Base-by-base conservation (phyloP, 805 yeast genomes). In the Saccharomyces eubayanus region DNA sequence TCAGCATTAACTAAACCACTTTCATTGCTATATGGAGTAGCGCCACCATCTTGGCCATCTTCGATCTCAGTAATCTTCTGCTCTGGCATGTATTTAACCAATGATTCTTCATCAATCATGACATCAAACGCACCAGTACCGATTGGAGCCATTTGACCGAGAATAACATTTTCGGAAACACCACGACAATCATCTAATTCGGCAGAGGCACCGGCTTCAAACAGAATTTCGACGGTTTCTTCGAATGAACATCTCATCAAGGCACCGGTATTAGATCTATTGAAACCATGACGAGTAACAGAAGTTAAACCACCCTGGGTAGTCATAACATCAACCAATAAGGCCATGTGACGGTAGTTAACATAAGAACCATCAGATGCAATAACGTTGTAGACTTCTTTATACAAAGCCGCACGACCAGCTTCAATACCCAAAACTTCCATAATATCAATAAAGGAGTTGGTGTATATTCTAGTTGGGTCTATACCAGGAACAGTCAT, bases 281-380 rank as follows among this genome's bases (percentile, higher is more conserved):
- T 94, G 74, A 94, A 92, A 81, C 99, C 99, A 69, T 94, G 99
- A 81, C 99, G 95, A 47, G 98, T 92, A 65, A 94, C 91, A 45
- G 99, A 98, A 88, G 95, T 92, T 72, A 94, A 78, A 68, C 92
- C 96, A 66, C 99, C 99, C 68, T 96, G 85, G 43, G 96, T 88
- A 1, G 99, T 94, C 99, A 94, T 94, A 41, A 91, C 95, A 76
- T 94, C 99, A 55, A 94, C 98, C 64, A 94, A 79, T 64, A 94
- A 77, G 4, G 99, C 97, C 94, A 94, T 86, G 67, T 94, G 99
- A 75, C 99, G 85, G 75, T 94, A 94, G 74, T 94, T 94, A 57
- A 94, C 99, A 66, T 94, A 94, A 41, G 99, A 91, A 87, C 99
- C 99, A 80, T 94, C 99, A 66, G 96, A 94, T 3, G 98, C 97